phyloP scores from a whole-genome alignment of 164 flowering plant genomes.

The Vitis cinerea region DNA sequence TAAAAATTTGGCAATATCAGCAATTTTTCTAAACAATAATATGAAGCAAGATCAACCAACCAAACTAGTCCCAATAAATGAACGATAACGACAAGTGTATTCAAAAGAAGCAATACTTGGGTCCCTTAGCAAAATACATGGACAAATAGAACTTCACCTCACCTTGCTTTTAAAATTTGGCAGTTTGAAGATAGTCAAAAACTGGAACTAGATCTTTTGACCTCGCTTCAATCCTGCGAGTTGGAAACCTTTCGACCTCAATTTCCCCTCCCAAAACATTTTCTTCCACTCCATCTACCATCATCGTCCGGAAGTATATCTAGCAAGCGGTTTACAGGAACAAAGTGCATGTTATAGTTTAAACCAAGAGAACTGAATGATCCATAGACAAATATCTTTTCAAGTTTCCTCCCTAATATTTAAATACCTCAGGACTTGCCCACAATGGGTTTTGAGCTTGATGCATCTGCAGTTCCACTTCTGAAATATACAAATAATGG shows the following conservation, averaged over 20 bases:
- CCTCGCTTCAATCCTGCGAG: conserved; percentile 60
- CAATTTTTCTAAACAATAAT: no score
- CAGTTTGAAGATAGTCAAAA: conserved; percentile 43
- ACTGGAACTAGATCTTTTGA: conserved; percentile 61
- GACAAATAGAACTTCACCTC: background rate
- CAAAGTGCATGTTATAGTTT: background rate
- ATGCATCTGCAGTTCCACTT: conserved; percentile 79
- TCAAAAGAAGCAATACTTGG: no score
- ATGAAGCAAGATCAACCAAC: no score
- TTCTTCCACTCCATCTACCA: conserved; percentile 21
- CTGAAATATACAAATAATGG: conserved; percentile 67
- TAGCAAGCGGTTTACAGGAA: conserved; percentile 25
- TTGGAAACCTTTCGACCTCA: conserved; percentile 60
- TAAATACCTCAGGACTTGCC: conserved; percentile 66
- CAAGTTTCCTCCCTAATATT: background rate
- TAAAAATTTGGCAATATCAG: no score
- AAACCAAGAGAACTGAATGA: background rate
- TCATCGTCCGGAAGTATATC: conserved; percentile 63
- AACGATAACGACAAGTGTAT: no score
- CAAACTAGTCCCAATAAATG: no score
- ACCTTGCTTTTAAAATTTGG: conserved; percentile 60
- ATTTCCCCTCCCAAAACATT: conserved; percentile 46
- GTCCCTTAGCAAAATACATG: background rate
- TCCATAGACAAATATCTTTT: background rate
- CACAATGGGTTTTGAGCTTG: conserved; percentile 52